Evolutionary conservation across 2,329 filamentous ascomycete species (phyloP), one percentile per base, ranked within the genome.

Genomic region (Colletotrichum sp.): DNA sequence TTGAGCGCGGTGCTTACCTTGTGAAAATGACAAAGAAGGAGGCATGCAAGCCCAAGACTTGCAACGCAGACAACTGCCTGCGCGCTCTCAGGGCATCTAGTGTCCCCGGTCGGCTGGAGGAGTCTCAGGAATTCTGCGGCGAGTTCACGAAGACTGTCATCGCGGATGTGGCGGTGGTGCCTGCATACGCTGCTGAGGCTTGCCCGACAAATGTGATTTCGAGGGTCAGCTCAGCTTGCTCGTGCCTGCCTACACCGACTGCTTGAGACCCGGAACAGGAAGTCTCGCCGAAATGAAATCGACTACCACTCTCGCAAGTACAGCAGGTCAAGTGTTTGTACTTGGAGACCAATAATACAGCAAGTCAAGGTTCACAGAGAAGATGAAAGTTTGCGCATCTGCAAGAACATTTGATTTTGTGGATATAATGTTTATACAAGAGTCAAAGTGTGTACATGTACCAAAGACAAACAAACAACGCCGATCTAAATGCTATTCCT

Each of bases 1-100:
- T 87, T 75, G 86, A 87, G 80, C 79, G 85, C 9, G 86, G 86
- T 60, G 82, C 82, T 2, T 87, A 86, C 78, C 80, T 85, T 28
- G 80, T 87, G 34, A 87, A 85, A 80, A 78, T 80, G 79, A 80
- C 78, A 15, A 78, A 72, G 77, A 74, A 63, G 15, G 79, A 79
- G 64, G 66, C 60, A 15, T 80, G 78, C 77, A 77, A 77, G 74
- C 77, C 73, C 26, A 79, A 79, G 74, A 71, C 64, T 15, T 80
- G 79, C 61, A 79, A 76, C 16, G 74, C 78, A 13, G 77, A 80
- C 64, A 80, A 80, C 74, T 80, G 78, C n/a, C 74, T 79, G 18
- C 79, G 79, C 52, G 74, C 79, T 21, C 67, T 80, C 60, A 77
- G 77, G 13, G 69, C 79, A 0, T 76, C 71, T 2, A 72, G 63